Conservation (phyloP, 768 basidiomycete genomes). For the Phlebiopsis gigantea region DNA sequence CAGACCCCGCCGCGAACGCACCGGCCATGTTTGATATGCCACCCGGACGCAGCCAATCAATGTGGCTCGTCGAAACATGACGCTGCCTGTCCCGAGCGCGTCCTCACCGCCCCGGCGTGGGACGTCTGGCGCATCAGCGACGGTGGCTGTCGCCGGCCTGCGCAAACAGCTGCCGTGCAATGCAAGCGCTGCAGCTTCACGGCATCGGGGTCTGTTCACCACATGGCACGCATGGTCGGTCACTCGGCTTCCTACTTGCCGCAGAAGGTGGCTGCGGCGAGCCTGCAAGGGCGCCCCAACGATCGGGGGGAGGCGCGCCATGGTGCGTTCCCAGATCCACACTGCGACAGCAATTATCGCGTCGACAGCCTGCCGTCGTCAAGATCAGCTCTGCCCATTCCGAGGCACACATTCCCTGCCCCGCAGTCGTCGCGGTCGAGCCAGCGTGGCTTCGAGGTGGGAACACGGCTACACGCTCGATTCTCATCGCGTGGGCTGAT, state of each 20-base stretch:
- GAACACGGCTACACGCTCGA: not conserved
- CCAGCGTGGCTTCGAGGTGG: constrained; percentile 4
- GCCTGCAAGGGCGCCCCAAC: too few species aligned
- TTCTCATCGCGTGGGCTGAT: not conserved
- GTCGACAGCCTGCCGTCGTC: constrained; percentile 2
- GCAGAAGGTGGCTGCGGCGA: not conserved
- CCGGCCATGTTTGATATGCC: not conserved
- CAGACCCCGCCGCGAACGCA: constrained; percentile 15
- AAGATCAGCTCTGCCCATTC: constrained; percentile 5
- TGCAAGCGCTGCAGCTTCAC: constrained; percentile 2
- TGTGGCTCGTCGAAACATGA: not conserved
- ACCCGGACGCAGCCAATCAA: not conserved
- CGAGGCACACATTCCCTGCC: constrained; percentile 5
- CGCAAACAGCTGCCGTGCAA: not conserved
- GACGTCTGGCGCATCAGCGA: not conserved
- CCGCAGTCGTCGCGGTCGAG: constrained; percentile 4
- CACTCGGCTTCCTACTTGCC: constrained; percentile 13
- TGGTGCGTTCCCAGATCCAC: constrained; percentile 3
- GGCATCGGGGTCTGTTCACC: constrained; percentile 9
- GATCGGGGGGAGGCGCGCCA: not conserved
- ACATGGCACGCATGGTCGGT: constrained; percentile 13
- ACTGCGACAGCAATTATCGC: not conserved
- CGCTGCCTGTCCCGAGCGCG: too few species aligned
- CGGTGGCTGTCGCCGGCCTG: too few species aligned
- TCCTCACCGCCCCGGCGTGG: not conserved